Base-by-base conservation (phyloP, 352 stramenopile species). In the Globisporangium nagaii region DNA sequence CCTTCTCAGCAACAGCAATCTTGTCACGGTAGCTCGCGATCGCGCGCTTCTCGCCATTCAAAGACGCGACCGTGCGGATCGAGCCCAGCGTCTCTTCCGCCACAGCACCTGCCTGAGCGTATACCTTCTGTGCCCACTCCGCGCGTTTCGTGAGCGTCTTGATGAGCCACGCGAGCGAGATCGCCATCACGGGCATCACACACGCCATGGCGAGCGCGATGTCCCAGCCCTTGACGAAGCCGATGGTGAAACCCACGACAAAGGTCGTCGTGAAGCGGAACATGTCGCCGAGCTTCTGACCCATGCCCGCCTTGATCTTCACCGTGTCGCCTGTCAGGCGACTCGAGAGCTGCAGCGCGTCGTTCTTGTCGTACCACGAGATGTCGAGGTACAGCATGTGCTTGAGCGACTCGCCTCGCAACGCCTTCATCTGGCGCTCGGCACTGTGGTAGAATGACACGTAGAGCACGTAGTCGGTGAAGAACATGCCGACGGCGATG, bases 281-380 rank as follows among this genome's bases (percentile, higher is more conserved):
- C 37, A 19, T 43, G 37, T 43, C 37, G 8, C 37, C n/a, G 28
- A 71, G 45, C 56, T 71, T 71, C 17, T 61, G 45, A 28, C 61
- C 61, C 61, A 71, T 71, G 40, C 59, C 63, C 34, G 62, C 47
- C 49, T 69, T 68, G 51, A 71, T 71, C 39, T 62, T 60, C 40
- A 69, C 34, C 2, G 63, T 71, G 31, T 71, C 63, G 15, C 61
- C 62, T 11, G 58, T 53, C 9, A 69, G 46, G 17, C 62, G 62
- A 34, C 31, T 63, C n/a, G 58, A 65, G 22, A 69, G 46, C 37
- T 60, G 53, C 7, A 51, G 47, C 12, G 58, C 53, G 22, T 69
- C 51, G 13, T 20, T 43, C 25, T 25, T 36, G 36, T 71, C 63
- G 51, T 65, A 69, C 63, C 63, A 71, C 7, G 13, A 4, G 22